These are phyloP conservation scores for Echites panduratus DNA, from an alignment of 257 asterid genomes.

Conservation along the genomic window DNA sequence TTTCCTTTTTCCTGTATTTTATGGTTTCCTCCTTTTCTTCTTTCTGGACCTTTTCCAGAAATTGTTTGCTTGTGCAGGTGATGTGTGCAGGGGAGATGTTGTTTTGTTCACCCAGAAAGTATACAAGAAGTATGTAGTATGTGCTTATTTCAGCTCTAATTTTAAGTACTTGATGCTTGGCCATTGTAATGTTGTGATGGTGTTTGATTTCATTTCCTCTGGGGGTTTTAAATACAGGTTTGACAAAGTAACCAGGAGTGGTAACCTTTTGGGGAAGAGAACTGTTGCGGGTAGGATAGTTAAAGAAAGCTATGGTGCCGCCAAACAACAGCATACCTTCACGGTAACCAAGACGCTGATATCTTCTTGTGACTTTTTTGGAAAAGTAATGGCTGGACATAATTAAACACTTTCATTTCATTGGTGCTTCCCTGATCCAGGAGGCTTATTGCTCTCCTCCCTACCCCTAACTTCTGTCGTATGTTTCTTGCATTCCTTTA, in stretches of 20 bases:
- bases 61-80: conserved; percentile 40
- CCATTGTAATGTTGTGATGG: background rate
- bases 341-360: conserved; percentile 37
- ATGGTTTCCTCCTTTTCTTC: conserved; percentile 1
- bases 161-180: background rate
- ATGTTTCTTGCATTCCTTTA: background rate
- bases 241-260: conserved; percentile 41
- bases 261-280: conserved; percentile 42
- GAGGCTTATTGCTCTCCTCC: background rate
- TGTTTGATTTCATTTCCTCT: background rate
- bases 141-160: background rate
- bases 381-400: background rate
- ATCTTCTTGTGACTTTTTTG: background rate
- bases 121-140: conserved; percentile 42
- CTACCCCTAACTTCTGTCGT: background rate
- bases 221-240: conserved; percentile 25
- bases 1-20: conserved; percentile 13
- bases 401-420: background rate
- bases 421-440: background rate
- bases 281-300: conserved; percentile 66
- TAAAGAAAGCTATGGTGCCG: conserved; percentile 75
- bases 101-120: conserved; percentile 73
- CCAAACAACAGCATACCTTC: conserved; percentile 84
- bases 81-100: conserved; percentile 75
- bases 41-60: background rate